Conservation (phyloP, 768 basidiomycete species). For the Agaricus subrufescens region DNA sequence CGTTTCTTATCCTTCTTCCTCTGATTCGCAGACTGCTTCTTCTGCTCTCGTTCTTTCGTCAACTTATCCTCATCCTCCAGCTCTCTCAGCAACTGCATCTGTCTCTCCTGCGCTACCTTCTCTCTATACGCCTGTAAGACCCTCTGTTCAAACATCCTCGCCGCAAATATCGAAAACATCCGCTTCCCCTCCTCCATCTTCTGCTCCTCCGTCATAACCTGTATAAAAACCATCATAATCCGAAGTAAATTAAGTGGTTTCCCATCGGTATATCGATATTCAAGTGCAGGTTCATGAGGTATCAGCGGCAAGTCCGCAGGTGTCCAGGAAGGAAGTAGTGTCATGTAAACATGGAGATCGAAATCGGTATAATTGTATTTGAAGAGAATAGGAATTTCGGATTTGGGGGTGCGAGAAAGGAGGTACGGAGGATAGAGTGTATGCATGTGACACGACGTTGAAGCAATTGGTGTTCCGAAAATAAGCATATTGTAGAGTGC, state of each 20-base stretch:
- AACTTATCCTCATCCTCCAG: conserved; percentile 93
- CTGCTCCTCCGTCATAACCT: conserved; percentile 91
- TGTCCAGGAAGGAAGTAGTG: neutral
- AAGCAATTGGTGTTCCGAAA: neutral
- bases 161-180: conserved; percentile 99
- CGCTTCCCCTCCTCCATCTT: conserved; percentile 99
- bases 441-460: neutral
- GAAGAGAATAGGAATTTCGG: neutral
- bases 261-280: neutral
- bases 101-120: conserved; percentile 93
- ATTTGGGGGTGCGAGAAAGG: neutral
- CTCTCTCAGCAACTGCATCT: conserved; percentile 88
- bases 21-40: conserved; percentile 94
- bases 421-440: conserved; percentile 17
- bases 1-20: conserved; percentile 97
- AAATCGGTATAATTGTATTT: neutral
- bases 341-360: neutral
- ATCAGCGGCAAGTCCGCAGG: neutral
- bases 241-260: conserved; percentile 2
- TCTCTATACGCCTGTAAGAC: conserved; percentile 96
- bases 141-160: conserved; percentile 98
- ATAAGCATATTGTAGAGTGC: neutral
- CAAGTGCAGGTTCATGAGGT: neutral
- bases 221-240: conserved; percentile 8
- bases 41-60: conserved; percentile 82